A percentile compares a stretch with the other conserved stretches of the same genome.
Evolutionary conservation across 2,329 filamentous ascomycete species (phyloP).

Genomic region (Blastomyces parvus): DNA sequence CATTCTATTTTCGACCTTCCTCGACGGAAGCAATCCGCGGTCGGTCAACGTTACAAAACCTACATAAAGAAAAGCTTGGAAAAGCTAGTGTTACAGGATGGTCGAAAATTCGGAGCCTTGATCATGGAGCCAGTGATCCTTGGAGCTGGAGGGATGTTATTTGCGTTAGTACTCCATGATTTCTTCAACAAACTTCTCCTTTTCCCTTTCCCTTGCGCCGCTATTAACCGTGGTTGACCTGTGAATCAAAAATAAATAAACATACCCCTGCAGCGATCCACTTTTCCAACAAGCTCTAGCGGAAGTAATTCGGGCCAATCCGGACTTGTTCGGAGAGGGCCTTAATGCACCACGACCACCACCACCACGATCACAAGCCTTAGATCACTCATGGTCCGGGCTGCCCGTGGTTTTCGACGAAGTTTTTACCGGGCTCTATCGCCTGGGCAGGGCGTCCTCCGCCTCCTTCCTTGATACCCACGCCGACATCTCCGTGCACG

Average conservation of each 20-base stretch:
- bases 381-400: conserved; percentile 51
- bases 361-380: conserved; percentile 16
- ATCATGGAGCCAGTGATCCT: conserved; percentile 73
- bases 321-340: conserved; percentile 42
- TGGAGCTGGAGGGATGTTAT: conserved; percentile 74
- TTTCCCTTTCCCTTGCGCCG: background rate
- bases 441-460: conserved; percentile 62
- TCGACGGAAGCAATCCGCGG: conserved; percentile 36
- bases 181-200: background rate
- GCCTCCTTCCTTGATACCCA: conserved; percentile 59
- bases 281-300: conserved; percentile 68
- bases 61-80: conserved; percentile 51
- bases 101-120: conserved; percentile 62
- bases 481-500: conserved; percentile 70
- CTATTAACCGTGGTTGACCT: background rate
- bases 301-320: conserved; percentile 52
- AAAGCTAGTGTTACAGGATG: conserved; percentile 44
- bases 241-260: background rate
- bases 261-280: conserved; percentile 51
- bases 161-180: conserved; percentile 49
- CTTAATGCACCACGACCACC: conserved; percentile 14
- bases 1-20: conserved; percentile 53
- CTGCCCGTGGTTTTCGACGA: conserved; percentile 76
- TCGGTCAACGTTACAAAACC: conserved; percentile 46
- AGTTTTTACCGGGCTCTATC: conserved; percentile 78